Base-by-base conservation (phyloP, 352 stramenopile species). In the Pythium angustatum region DNA sequence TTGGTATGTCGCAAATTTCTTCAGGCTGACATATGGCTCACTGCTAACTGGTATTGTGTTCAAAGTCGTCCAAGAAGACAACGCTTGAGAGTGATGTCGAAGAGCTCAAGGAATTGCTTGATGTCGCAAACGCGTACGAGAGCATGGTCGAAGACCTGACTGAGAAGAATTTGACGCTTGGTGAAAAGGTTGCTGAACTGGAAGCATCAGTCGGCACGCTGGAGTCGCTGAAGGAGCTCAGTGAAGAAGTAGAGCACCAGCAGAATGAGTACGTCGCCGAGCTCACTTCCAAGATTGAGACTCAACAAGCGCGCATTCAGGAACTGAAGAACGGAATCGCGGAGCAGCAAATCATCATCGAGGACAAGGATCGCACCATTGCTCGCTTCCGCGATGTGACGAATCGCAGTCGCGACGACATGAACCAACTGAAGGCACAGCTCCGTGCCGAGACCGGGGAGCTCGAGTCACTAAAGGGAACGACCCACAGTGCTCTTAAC, bases 231-330 rank as follows among this genome's bases (percentile, higher is more conserved):
- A 87, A 88, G 28, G 86, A 95, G 40, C 77, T 96, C 68, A 85
- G 81, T 22, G 86, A 96, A 53, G 88, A 96, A 67, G 90, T 96
- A 73, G 88, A 96, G 66, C 86, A 96, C 61, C 88, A 96, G 56
- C 86, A 95, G 53, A 81, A 70, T 21, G 82, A 95, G 47, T 90
- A 92, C 45, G 86, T 93, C 41, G 82, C 82, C 9, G 83, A 95
- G 60, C 73, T 96, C 4, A 77, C 77, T 2, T 58, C 66, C 9
- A 87, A 96, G 52, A 88, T 95, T 12, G 83, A 90, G 27, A 69
- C 74, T 3, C 75, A 90, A 24, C 80, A 79, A 40, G 65, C 59
- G 36, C 68, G 75, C 15, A 48, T 91, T 9, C 73, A 85, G 43
- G 81, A 93, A 27, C 54, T 88, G n/a, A 88, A 84, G 44, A 80